A percentile compares a stretch with the other conserved stretches of the same genome.
phyloP scores from a whole-genome alignment of 2,329 filamentous ascomycete genomes.

The Cercospora sp. region DNA sequence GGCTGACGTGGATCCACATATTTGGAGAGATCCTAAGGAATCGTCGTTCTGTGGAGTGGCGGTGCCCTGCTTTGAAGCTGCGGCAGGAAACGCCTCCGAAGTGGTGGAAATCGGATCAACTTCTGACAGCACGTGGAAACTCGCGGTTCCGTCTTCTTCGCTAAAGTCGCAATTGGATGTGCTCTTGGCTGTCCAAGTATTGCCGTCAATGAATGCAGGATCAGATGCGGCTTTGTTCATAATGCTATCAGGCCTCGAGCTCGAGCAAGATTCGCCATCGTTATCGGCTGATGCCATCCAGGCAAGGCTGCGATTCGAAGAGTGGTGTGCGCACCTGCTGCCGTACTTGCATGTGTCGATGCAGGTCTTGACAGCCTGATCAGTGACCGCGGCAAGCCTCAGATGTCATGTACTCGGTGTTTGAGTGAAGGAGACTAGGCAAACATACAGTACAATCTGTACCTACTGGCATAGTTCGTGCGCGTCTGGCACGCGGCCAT shows the following conservation, averaged over 20 bases:
- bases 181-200: neutral
- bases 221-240: neutral
- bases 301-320: too few relatives aligned
- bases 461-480: neutral
- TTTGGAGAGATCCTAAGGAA: conserved; percentile 1
- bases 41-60: conserved; percentile 15
- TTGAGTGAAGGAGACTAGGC: neutral
- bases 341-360: conserved; percentile 2
- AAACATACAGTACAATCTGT: neutral
- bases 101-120: neutral
- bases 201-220: neutral
- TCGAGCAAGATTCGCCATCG: neutral
- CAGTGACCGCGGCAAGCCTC: neutral
- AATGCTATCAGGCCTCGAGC: neutral
- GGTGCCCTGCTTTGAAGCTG: conserved; percentile 5
- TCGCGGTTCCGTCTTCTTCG: neutral
- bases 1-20: conserved; percentile 20
- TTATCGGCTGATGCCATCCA: neutral
- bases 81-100: neutral
- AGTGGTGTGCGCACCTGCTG: neutral
- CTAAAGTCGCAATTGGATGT: neutral
- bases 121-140: neutral
- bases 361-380: neutral
- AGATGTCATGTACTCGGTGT: neutral
- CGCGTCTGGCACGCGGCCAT: neutral